These are phyloP conservation scores for Aspergillus heteromorphus DNA, from an alignment of 495 filamentous ascomycete genomes.

Conservation along the genomic window DNA sequence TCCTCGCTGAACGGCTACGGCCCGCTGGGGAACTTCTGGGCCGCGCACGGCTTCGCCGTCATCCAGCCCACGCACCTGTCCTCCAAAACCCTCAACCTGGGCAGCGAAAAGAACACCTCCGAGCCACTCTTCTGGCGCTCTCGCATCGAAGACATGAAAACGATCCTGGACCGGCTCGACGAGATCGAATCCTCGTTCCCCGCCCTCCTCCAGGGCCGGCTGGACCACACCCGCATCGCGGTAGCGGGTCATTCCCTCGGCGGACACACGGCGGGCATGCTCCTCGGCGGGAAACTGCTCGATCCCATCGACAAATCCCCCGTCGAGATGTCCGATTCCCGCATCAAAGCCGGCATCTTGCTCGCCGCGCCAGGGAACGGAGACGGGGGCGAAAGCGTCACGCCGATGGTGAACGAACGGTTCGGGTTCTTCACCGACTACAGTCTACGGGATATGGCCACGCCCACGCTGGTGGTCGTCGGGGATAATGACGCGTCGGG, in stretches of 20 bases:
- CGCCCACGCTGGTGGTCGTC: neutral
- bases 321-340: neutral
- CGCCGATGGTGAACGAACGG: neutral
- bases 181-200: neutral
- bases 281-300: neutral
- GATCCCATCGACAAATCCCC: neutral
- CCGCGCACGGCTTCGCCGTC: neutral
- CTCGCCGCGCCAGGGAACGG: neutral
- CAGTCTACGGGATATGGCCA: neutral
- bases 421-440: neutral
- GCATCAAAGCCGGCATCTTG: neutral
- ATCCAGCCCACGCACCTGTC: neutral
- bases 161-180: neutral
- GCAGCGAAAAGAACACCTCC: neutral
- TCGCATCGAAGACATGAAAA: neutral
- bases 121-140: neutral
- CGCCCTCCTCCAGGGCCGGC: neutral
- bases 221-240: neutral
- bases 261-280: neutral
- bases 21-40: neutral
- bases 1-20: neutral
- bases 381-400: neutral
- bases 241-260: neutral
- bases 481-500: neutral
- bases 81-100: neutral